Conservation (phyloP, 2,329 filamentous ascomycete genomes). For the Ophiostoma perfectum region DNA sequence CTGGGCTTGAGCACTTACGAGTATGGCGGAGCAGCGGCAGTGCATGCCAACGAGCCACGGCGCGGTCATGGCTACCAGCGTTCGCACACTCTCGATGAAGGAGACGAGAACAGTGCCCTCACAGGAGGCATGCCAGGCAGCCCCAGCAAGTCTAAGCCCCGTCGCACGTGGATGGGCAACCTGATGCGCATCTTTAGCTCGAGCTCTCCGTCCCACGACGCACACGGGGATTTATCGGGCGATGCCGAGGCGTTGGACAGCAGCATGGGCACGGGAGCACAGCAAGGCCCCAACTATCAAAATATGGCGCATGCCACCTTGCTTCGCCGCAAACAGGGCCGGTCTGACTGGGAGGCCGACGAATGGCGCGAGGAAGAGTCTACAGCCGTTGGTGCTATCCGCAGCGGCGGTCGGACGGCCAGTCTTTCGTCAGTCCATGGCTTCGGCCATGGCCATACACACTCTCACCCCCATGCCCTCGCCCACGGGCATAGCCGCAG, state of each 20-base stretch:
- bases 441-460: neutral
- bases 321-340: conserved; percentile 51
- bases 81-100: neutral
- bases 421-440: conserved; percentile 18
- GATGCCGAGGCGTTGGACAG: neutral
- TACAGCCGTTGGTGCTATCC: conserved; percentile 24
- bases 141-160: conserved; percentile 52
- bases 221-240: neutral
- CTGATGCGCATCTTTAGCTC: conserved; percentile 56
- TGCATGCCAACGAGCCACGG: neutral
- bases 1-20: neutral
- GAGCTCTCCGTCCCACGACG: neutral
- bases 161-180: conserved; percentile 63
- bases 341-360: conserved; percentile 48
- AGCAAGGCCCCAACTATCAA: conserved; percentile 20
- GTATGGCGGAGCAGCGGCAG: conserved; percentile 15
- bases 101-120: conserved; percentile 31
- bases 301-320: conserved; percentile 42
- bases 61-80: conserved; percentile 8
- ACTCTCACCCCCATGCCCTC: neutral
- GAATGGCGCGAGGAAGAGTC: conserved; percentile 50
- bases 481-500: conserved; percentile 6
- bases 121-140: conserved; percentile 48
- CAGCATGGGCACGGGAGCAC: conserved; percentile 28
- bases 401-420: conserved; percentile 19